Evolutionary conservation across 2,329 filamentous ascomycete genomes (phyloP), one percentile per base, ranked within the genome.

Genomic region (Cadophora gregata): DNA sequence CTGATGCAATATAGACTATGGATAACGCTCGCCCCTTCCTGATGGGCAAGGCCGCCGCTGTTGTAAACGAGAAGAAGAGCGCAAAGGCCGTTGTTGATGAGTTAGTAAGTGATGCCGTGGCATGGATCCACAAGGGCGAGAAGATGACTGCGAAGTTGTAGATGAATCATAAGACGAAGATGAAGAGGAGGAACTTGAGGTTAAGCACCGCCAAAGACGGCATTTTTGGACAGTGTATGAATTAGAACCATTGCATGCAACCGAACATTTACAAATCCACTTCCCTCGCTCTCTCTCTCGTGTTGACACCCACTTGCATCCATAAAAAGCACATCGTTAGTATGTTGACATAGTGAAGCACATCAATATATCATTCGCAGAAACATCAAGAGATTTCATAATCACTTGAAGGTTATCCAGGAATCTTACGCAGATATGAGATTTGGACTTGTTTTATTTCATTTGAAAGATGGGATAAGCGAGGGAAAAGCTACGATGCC

Each of bases 31-130:
- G 93, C 67, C 94, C 94, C 16, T 97, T 88, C 84, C 82, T 97
- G 74, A 99, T 99, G 96, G 96, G 96, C 79, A 96, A 98, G 86
- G 95, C 92, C 68, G 92, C 96, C 45, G 95, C 96, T 31, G 93
- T 97, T 36, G 92, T 96, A 65, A 96, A 95, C 77, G 93, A 98
- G 83, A 91, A 90, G 85, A 96, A 96, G 88, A 83, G 86, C 47
- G 96, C 96, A 69, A 96, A 94, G 86, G 92, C 80, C 21, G 95
- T 99, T 69, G 90, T 99, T 47, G 96, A 99, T 77, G 96, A 99
- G 83, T 91, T 99, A 75, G 92, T 99, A 70, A 81, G 83, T 62
- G 94, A 96, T 77, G 96, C 94, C 48, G 88, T 92, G 66, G 84
- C 83, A 69, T 87, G 85, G 79, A 79, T 97, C 73, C 83, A 89